These are phyloP conservation scores for Podospora conica DNA, from an alignment of 495 filamentous ascomycete genomes.

Conservation along the genomic window DNA sequence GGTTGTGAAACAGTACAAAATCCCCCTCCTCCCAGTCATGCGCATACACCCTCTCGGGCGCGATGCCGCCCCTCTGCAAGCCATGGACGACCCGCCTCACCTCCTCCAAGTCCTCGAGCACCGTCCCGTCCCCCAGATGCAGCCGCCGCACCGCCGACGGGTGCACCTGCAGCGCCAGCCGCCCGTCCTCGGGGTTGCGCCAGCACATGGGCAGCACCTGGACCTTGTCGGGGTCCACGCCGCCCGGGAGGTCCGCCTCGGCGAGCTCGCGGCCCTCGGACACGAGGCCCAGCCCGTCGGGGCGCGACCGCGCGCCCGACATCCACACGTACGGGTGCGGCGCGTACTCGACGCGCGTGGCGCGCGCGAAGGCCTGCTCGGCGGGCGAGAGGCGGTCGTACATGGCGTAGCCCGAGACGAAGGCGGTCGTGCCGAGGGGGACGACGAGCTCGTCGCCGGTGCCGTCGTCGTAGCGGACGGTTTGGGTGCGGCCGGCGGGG, in stretches of 20 bases:
- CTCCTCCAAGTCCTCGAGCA: slow-evolving; percentile 56
- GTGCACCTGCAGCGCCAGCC: slow-evolving; percentile 64
- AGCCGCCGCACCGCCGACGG: slow-evolving; percentile 60
- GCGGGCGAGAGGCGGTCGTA: slow-evolving; percentile 54
- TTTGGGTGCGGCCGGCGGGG: slow-evolving; percentile 57
- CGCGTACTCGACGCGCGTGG: slow-evolving; percentile 63
- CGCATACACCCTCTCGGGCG: slow-evolving; percentile 58
- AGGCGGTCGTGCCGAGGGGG: slow-evolving; percentile 69
- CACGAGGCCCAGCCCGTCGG: slow-evolving; percentile 60
- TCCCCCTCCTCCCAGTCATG: slow-evolving; percentile 73
- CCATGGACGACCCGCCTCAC: slow-evolving; percentile 63
- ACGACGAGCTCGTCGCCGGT: slow-evolving; percentile 61
- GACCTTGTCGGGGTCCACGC: slow-evolving; percentile 54
- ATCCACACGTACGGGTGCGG: slow-evolving; percentile 78
- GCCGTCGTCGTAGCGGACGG: slow-evolving; percentile 64
- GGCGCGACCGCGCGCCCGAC: slow-evolving; percentile 54
- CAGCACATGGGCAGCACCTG: slow-evolving; percentile 65
- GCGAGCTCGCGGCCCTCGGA: slow-evolving; percentile 56
- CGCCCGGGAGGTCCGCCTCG: slow-evolving; percentile 50
- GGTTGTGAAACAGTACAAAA: slow-evolving; percentile 67
- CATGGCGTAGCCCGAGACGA: slow-evolving; percentile 61
- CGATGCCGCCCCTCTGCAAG: slow-evolving; percentile 65
- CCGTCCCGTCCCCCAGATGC: slow-evolving; percentile 54
- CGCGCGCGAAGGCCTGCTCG: slow-evolving; percentile 59
- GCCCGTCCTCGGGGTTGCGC: slow-evolving; percentile 63